Percentiles rank a stretch among this genome's conserved stretches.
phyloP scores from a whole-genome alignment of 805 yeast genomes.

The Starmerella davenportii region DNA sequence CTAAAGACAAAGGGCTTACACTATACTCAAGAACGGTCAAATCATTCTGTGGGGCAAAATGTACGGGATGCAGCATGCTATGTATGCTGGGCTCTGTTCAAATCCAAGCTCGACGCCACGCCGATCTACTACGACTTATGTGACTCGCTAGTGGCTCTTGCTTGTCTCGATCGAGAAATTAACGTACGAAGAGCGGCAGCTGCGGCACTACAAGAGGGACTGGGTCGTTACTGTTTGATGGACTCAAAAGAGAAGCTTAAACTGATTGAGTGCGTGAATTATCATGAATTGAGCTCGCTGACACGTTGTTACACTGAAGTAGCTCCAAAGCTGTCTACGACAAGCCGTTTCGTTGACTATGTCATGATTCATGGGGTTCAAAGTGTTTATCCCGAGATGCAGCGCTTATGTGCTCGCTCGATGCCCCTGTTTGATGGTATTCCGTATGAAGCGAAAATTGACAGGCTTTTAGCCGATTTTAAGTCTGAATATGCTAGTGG shows the following conservation, averaged over 20 bases:
- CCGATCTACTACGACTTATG: conserved; percentile 9
- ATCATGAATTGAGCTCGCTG: conserved; percentile 29
- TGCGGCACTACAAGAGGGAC: conserved; percentile 71
- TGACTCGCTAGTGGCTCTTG: conserved; percentile 30
- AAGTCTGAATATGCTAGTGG: too few relatives aligned
- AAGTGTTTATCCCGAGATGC: conserved; percentile 25
- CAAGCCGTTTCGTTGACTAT: not conserved
- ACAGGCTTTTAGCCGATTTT: too few relatives aligned
- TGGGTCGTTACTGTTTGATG: conserved; percentile 49
- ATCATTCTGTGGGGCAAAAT: conserved; percentile 36
- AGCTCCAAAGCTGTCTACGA: conserved; percentile 17
- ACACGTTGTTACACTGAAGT: conserved; percentile 27
- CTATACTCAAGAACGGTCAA: conserved; percentile 39
- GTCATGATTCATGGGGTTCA: not conserved
- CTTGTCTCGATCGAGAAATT: conserved; percentile 57
- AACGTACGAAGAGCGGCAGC: conserved; percentile 63
- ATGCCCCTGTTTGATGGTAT: conserved; percentile 14
- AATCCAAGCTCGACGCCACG: conserved; percentile 22
- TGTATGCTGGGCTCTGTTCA: conserved; percentile 59
- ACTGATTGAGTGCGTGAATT: conserved; percentile 45
- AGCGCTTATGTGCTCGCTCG: conserved; percentile 28
- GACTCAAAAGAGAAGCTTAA: conserved; percentile 16
- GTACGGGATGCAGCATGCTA: conserved; percentile 75
- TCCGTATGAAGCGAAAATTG: not conserved
- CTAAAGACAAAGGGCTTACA: conserved; percentile 25